phyloP scores from a whole-genome alignment of 805 yeast genomes.

The Candida boidinii region DNA sequence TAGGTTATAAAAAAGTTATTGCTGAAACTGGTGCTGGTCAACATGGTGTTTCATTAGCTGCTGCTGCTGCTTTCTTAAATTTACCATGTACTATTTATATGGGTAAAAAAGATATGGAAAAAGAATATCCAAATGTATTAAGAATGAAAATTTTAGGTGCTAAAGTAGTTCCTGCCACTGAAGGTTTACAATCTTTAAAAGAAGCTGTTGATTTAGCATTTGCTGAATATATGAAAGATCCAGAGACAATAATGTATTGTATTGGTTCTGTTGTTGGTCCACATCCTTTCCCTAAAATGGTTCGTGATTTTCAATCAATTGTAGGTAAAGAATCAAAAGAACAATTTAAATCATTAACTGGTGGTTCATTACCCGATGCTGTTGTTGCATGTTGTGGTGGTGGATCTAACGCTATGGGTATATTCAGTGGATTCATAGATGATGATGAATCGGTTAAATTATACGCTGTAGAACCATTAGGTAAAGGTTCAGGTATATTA shows the following conservation, averaged over 20 bases:
- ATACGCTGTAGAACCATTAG: slow-evolving; percentile 9
- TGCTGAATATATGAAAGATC: slow-evolving; percentile 5
- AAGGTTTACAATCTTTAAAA: slow-evolving; percentile 6
- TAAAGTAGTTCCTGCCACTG: slow-evolving; percentile 7
- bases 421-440: slow-evolving; percentile 7
- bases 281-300: slow-evolving; percentile 7
- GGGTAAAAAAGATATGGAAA: slow-evolving; percentile 8
- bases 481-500: slow-evolving; percentile 5
- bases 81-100: slow-evolving; percentile 6
- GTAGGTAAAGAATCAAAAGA: slow-evolving; percentile 7
- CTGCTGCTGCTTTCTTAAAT: slow-evolving; percentile 33
- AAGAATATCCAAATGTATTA: slow-evolving; percentile 7
- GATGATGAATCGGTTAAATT: slow-evolving; percentile 8
- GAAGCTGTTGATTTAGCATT: slow-evolving; percentile 9
- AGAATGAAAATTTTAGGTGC: slow-evolving; percentile 9
- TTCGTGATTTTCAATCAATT: slow-evolving; percentile 8
- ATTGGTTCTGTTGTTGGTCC: slow-evolving; percentile 10
- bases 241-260: slow-evolving; percentile 7
- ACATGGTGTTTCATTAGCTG: slow-evolving; percentile 45
- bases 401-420: slow-evolving; percentile 9
- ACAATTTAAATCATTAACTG: slow-evolving; percentile 4
- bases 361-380: slow-evolving; percentile 6
- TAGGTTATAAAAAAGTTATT: slow-evolving; percentile 35
- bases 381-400: slow-evolving; percentile 11
- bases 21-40: slow-evolving; percentile 46